phyloP scores from a whole-genome alignment of 371 early-diverging fungal species.

The Cladochytrium tenue region DNA sequence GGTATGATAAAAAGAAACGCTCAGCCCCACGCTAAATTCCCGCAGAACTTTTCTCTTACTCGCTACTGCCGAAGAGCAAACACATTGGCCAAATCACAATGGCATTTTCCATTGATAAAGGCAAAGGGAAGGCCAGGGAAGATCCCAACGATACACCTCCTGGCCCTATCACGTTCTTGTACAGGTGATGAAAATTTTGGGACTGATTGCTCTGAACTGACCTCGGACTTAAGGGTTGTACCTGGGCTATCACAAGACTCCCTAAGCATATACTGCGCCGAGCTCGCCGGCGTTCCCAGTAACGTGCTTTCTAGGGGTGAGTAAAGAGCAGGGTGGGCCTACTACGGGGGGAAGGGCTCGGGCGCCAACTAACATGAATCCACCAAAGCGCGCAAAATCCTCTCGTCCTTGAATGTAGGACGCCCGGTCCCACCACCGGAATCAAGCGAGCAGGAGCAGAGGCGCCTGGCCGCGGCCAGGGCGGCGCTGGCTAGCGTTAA shows the following conservation, averaged over 20 bases:
- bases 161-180: slow-evolving; percentile 51
- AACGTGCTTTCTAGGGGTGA: slow-evolving; percentile 52
- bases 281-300: slow-evolving; percentile 54
- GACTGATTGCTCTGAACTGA: not conserved
- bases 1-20: slow-evolving; percentile 32
- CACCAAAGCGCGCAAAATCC: not conserved
- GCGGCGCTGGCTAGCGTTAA: too few species aligned
- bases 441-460: not conserved
- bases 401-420: not conserved
- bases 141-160: slow-evolving; percentile 1
- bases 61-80: slow-evolving; percentile 11
- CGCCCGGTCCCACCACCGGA: not conserved
- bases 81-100: slow-evolving; percentile 28
- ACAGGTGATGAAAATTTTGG: slow-evolving; percentile 42
- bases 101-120: slow-evolving; percentile 32
- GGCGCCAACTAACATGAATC: not conserved
- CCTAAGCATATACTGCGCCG: slow-evolving; percentile 62
- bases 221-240: slow-evolving; percentile 22
- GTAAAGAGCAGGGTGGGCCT: not conserved
- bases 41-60: slow-evolving; percentile 28
- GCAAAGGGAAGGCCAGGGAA: slow-evolving; percentile 21
- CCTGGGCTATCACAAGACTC: slow-evolving; percentile 41
- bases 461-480: not conserved
- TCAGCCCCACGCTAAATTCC: not conserved
- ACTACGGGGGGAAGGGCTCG: not conserved